Percentiles rank a stretch among this genome's conserved stretches.
Conservation (phyloP, 2,329 filamentous ascomycete species). For the Diaporthe batatas region DNA sequence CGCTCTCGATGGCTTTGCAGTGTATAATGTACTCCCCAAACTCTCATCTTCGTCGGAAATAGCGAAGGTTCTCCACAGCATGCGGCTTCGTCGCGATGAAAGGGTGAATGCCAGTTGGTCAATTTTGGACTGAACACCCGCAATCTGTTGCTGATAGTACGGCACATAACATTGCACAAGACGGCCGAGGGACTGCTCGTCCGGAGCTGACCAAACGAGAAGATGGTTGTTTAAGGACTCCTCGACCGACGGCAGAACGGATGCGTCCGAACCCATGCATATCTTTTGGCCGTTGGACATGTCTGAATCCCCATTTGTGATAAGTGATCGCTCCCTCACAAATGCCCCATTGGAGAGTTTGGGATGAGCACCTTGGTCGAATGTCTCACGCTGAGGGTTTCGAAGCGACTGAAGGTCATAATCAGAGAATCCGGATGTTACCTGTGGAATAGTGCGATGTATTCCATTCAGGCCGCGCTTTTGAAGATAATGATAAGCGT, state of each 20-base stretch:
- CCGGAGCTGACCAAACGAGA: too few species aligned
- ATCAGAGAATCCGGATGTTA: too few species aligned
- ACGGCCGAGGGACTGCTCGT: slow-evolving; percentile 36
- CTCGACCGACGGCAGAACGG: too few species aligned
- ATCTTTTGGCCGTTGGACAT: too few species aligned
- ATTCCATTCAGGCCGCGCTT: background rate
- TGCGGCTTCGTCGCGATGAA: slow-evolving; percentile 46
- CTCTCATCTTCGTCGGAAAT: background rate
- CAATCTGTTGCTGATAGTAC: slow-evolving; percentile 44
- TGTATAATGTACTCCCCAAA: background rate
- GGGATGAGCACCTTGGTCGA: too few species aligned
- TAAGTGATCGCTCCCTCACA: too few species aligned
- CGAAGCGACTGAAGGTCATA: too few species aligned
- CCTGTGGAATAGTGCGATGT: background rate
- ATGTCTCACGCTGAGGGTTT: too few species aligned
- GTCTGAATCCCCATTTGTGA: too few species aligned
- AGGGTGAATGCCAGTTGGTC: slow-evolving; percentile 49
- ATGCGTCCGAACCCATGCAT: too few species aligned
- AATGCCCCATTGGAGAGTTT: too few species aligned
- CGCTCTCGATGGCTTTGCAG: background rate
- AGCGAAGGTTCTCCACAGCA: slow-evolving; percentile 48
- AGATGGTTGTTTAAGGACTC: too few species aligned
- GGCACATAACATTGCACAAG: slow-evolving; percentile 40
- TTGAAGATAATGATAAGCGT: slow-evolving; percentile 22
- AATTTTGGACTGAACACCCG: slow-evolving; percentile 13